Conservation (phyloP, 177 flowering plant genomes). For the Vitis hybrid region DNA sequence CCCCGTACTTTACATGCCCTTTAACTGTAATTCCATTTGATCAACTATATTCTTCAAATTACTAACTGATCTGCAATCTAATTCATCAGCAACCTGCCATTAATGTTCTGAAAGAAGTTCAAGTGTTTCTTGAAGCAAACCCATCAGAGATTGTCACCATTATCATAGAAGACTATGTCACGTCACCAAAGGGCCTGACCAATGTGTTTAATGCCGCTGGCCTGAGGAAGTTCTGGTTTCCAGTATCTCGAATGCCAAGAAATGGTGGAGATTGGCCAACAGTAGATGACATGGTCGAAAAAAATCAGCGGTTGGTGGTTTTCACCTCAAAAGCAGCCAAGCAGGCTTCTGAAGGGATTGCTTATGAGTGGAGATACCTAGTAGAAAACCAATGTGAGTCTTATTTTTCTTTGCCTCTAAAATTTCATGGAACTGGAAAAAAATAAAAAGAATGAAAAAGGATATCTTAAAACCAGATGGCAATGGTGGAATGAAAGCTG, state of each 20-base stretch:
- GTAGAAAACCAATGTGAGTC: conserved; percentile 93
- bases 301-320: conserved; percentile 85
- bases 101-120: conserved; percentile 67
- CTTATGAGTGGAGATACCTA: conserved; percentile 79
- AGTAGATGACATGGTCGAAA: conserved; percentile 68
- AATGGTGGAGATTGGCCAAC: conserved; percentile 91
- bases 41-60: neutral
- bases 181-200: conserved; percentile 75
- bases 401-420: neutral
- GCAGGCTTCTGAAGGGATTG: conserved; percentile 91
- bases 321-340: conserved; percentile 83
- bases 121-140: conserved; percentile 70
- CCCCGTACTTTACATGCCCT: neutral
- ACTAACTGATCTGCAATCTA: conserved; percentile 3
- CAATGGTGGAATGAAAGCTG: conserved; percentile 69
- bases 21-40: neutral
- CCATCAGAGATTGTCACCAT: conserved; percentile 82
- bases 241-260: conserved; percentile 86
- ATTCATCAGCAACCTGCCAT: conserved; percentile 82
- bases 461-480: conserved; percentile 62
- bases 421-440: neutral
- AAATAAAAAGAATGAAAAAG: neutral
- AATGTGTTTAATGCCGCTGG: conserved; percentile 85
- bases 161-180: conserved; percentile 88
- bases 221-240: conserved; percentile 83